Percentiles rank a stretch among this genome's conserved stretches.
These are phyloP conservation scores for Saccharomyces hybrid DNA, from an alignment of 1,139 yeast genomes.

Conservation along the genomic window DNA sequence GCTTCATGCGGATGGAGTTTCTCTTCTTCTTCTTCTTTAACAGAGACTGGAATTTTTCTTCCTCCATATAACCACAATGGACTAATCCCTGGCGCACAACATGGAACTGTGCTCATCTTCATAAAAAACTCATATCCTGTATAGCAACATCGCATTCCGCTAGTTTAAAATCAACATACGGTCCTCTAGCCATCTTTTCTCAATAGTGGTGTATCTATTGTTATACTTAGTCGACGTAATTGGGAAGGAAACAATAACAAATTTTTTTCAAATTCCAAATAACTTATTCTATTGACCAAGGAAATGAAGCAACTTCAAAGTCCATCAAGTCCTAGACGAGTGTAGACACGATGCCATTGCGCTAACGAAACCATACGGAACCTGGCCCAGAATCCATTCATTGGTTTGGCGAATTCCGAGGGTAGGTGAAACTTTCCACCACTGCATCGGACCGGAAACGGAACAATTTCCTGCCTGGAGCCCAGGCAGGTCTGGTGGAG, in stretches of 20 bases:
- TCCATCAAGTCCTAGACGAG: neutral
- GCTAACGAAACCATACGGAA: neutral
- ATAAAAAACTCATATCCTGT: neutral
- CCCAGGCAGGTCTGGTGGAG: neutral
- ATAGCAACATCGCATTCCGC: slow-evolving; percentile 11
- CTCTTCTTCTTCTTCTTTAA: neutral
- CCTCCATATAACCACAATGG: neutral
- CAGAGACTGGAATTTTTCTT: neutral
- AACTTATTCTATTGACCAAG: neutral
- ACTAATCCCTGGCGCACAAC: neutral
- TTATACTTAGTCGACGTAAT: neutral
- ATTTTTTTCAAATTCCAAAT: neutral
- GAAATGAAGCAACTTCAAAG: neutral
- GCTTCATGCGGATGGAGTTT: neutral
- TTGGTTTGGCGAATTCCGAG: neutral
- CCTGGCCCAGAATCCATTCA: neutral
- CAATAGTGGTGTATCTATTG: slow-evolving; percentile 5
- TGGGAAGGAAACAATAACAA: neutral
- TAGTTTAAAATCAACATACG: slow-evolving; percentile 46
- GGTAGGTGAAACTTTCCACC: neutral
- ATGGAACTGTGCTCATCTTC: neutral
- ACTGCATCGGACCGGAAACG: neutral
- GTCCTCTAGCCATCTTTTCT: slow-evolving; percentile 88
- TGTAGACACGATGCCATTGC: neutral
- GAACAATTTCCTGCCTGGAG: neutral